phyloP scores from a whole-genome alignment of 1,284 basidiomycete species.

The Trichosporon asahii region DNA sequence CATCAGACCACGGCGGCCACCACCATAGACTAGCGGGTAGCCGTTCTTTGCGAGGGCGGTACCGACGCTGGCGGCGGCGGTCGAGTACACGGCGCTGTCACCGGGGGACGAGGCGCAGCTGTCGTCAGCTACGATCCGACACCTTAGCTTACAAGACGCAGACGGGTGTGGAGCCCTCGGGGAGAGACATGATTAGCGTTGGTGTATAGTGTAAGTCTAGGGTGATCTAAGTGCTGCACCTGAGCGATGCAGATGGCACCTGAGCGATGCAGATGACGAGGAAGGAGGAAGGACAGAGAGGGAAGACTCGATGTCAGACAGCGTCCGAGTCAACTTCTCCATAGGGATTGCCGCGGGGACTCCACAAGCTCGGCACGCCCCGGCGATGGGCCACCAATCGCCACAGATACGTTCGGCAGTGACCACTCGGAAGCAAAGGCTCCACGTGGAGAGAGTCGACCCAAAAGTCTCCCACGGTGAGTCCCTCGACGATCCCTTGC shows the following conservation, averaged over 20 bases:
- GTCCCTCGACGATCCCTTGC: not conserved
- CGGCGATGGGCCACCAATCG: not conserved
- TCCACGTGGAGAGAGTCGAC: not conserved
- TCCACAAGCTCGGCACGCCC: not conserved
- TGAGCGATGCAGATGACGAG: not conserved
- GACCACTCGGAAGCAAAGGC: not conserved
- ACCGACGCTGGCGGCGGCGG: conserved; percentile 74
- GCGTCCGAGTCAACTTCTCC: not conserved
- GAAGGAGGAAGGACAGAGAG: not conserved
- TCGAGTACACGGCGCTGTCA: conserved; percentile 59
- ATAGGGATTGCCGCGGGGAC: conserved; percentile 7
- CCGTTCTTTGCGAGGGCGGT: conserved; percentile 64
- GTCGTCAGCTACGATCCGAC: conserved; percentile 7
- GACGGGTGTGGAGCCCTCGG: conserved; percentile 34
- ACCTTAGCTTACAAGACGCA: conserved; percentile 47
- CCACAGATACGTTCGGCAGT: not conserved
- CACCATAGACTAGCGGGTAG: conserved; percentile 78
- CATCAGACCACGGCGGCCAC: conserved; percentile 80
- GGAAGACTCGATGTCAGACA: not conserved
- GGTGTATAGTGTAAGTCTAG: not conserved
- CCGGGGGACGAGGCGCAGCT: conserved; percentile 71
- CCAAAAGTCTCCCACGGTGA: not conserved
- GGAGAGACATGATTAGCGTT: not conserved
- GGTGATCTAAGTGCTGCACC: not conserved
- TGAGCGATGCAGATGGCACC: not conserved